These are phyloP conservation scores for Mycosphaerella sp. DNA, from an alignment of 2,329 filamentous ascomycete genomes.

Conservation along the genomic window DNA sequence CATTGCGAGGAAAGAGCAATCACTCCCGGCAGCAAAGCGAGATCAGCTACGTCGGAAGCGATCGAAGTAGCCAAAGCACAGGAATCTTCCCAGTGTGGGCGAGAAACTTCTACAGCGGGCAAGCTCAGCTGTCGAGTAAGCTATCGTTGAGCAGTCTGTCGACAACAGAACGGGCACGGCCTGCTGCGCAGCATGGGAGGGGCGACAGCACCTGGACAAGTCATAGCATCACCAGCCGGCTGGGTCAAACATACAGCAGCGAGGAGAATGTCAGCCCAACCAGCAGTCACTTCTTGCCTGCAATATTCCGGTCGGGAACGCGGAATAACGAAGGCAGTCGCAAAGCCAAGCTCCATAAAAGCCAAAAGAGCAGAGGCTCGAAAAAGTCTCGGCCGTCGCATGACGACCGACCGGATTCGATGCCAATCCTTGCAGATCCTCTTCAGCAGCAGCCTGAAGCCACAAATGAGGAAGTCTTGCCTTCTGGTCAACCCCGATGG, in stretches of 20 bases:
- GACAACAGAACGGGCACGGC: constrained; percentile 13
- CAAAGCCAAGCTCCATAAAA: constrained; percentile 19
- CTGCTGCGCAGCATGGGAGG: constrained; percentile 18
- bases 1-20: constrained; percentile 28
- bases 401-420: constrained; percentile 22
- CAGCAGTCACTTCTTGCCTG: constrained; percentile 32
- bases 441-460: constrained; percentile 6
- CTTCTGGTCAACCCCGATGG: constrained; percentile 29
- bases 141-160: constrained; percentile 24
- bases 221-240: constrained; percentile 29
- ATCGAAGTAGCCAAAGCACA: constrained; percentile 24
- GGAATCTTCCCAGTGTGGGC: constrained; percentile 35
- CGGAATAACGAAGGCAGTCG: constrained; percentile 21
- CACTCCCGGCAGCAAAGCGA: constrained; percentile 29
- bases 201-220: constrained; percentile 29
- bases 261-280: constrained; percentile 25
- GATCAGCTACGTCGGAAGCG: constrained; percentile 27
- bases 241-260: constrained; percentile 28
- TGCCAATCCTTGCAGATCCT: constrained; percentile 23
- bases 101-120: constrained; percentile 32
- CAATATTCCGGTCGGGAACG: constrained; percentile 32
- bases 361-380: constrained; percentile 10
- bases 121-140: constrained; percentile 26
- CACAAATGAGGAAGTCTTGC: constrained; percentile 19
- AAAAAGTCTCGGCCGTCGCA: constrained; percentile 13